Evolutionary conservation across 352 stramenopile genomes (phyloP), one percentile per base, ranked within the genome.

Genomic region (Phytophthora crassamura): DNA sequence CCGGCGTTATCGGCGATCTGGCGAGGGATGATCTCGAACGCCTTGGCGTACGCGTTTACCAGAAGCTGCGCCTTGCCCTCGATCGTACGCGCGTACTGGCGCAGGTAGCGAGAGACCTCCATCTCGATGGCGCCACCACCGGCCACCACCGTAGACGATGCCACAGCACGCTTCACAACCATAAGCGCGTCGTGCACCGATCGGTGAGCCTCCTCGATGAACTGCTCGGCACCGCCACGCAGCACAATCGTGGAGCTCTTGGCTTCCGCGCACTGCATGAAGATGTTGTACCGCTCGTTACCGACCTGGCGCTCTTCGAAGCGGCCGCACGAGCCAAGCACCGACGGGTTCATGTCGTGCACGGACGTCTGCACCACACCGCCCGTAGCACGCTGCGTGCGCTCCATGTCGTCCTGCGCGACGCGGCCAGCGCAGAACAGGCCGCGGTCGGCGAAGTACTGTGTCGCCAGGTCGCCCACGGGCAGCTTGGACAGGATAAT

Each of bases 1-100:
- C 98, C 98, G n/a, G 97, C 97, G 84, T 99, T 99, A 56, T 99
- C 96, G 47, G 93, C 97, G 28, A 99, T 87, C 77, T 99, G 97
- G 25, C 96, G 87, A 42, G 98, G 98, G 58, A 99, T 98, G 67
- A 99, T 93, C 80, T 99, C 98, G 45, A 99, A 92, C 34, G 97
- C 97, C 73, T 98, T 98, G 22, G 97, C 97, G 67, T 98, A 98
- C 4, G 96, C 93, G 59, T 89, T 92, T 47, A 99, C 89, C 50
- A 99, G 88, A 45, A 99, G 80, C 78, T 99, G 97, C 65, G 95
- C 78, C 84, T 99, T 99, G 64, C 98, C 98, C 64, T 98, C 93
- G 72, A 99, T 99, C 39, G 87, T 98, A 50, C 97, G 83, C 22
- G 97, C 92, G 60, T 98, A 86, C 61, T 98, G 83, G 22, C 92